These are phyloP conservation scores for Lupinus albus DNA, from an alignment of 306 rosid species.

Conservation along the genomic window DNA sequence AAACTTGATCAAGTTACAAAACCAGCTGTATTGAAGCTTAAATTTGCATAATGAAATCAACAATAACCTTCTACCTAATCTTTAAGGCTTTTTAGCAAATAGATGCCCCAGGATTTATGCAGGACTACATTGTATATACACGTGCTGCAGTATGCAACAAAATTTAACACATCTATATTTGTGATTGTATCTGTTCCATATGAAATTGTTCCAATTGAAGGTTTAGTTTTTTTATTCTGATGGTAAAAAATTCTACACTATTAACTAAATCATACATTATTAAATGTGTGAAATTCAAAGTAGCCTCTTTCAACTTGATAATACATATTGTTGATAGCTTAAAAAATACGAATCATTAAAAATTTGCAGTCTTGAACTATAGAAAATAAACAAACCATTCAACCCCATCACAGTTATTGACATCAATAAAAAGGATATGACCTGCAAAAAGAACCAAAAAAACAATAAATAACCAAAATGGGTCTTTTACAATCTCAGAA, in stretches of 20 bases:
- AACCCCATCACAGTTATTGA: constrained; percentile 23
- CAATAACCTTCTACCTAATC: background rate
- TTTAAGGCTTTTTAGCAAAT: background rate
- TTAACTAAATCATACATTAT: too few species aligned
- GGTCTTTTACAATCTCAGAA: constrained; percentile 8
- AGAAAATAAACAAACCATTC: background rate
- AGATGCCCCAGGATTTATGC: too few species aligned
- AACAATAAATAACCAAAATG: constrained; percentile 35
- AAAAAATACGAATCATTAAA: too few species aligned
- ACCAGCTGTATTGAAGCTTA: background rate
- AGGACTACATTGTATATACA: background rate
- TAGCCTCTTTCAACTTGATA: too few species aligned
- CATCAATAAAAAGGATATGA: constrained; percentile 74
- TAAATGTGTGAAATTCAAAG: too few species aligned
- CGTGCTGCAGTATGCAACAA: too few species aligned
- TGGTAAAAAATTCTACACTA: too few species aligned
- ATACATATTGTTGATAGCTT: too few species aligned
- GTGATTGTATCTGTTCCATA: background rate
- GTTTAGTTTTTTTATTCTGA: too few species aligned
- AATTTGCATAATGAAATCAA: constrained; percentile 1
- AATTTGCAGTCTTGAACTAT: constrained; percentile 26
- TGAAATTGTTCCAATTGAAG: constrained; percentile 18
- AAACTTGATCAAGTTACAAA: background rate
- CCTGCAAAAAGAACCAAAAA: constrained; percentile 61
- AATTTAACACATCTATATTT: background rate